Evolutionary conservation across 306 rosid species (phyloP).

Genomic region (Castanospermum australe): DNA sequence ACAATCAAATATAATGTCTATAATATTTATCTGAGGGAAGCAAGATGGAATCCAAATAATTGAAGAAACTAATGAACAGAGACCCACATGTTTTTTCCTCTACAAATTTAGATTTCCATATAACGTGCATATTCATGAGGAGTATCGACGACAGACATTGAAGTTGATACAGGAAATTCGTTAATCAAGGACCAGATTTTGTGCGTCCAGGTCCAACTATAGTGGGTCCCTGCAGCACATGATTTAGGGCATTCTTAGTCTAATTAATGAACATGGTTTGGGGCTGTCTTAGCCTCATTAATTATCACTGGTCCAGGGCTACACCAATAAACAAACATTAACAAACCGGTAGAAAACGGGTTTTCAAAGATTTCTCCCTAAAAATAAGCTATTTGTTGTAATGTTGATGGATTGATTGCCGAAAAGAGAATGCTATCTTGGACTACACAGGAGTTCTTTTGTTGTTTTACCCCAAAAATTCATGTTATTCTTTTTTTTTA

Average conservation of each 20-base stretch:
- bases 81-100: not conserved
- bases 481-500: no score
- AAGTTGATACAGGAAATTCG: not conserved
- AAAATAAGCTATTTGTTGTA: no score
- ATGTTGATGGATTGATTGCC: no score
- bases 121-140: not conserved
- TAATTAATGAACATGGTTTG: no score
- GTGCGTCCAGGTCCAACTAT: not conserved
- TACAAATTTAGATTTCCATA: not conserved
- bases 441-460: no score
- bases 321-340: no score
- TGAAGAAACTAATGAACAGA: not conserved
- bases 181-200: not conserved
- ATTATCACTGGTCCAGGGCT: no score
- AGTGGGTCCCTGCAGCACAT: not conserved
- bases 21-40: not conserved
- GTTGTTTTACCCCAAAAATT: no score
- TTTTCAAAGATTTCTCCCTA: no score
- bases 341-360: no score
- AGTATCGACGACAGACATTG: not conserved
- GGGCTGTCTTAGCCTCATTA: no score
- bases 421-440: no score
- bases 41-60: not conserved
- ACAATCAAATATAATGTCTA: not conserved
- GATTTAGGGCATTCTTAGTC: not conserved